Base-by-base conservation (phyloP, 2,329 filamentous ascomycete species). In the Cercospora sojina region DNA sequence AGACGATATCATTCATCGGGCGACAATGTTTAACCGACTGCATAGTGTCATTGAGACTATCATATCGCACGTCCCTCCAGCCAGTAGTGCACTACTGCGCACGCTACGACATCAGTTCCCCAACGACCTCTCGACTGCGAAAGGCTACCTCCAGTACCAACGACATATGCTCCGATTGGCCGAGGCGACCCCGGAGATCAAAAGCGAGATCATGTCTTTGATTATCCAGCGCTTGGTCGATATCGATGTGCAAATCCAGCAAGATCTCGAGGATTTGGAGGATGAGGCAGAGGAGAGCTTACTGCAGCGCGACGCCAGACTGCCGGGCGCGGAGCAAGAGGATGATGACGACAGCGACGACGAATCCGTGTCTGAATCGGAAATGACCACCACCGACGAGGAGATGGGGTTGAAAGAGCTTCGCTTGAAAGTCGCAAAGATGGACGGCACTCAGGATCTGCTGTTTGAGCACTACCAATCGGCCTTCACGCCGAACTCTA, bases 171-270 rank as follows among this genome's bases (percentile, higher is more conserved):
- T 98, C 27, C 87, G 85, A 66, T 82, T 98, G 35, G 88, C 90
- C 62, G 84, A 88, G 58, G 97, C 97, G 75, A 87, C 90, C 1
- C 89, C 92, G 0, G 89, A 91, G 66, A 81, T 97, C 38, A 89
- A 90, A 68, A 87, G 90, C 7, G 91, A 96, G 68, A 88, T 98
- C 25, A 85, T 97, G 69, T 89, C 92, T 64, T 82, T 96, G 12
- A 90, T 98, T 57, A 90, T 93, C 49, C 91, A 94, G 72, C 89
- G 91, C 69, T 84, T 98, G 7, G 92, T 98, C 74, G 95, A 95
- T 79, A 91, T 98, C 66, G 95, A 99, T 76, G 92, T 96, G 1
- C 91, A 97, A 76, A 95, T 98, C 78, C 94, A 97, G 79, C 87
- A 93, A 59, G 93, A 98, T 74, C 83, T 98, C 74, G 93, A 98